Conservation (phyloP, 106 monocot species). For the Gastrodia elata region DNA sequence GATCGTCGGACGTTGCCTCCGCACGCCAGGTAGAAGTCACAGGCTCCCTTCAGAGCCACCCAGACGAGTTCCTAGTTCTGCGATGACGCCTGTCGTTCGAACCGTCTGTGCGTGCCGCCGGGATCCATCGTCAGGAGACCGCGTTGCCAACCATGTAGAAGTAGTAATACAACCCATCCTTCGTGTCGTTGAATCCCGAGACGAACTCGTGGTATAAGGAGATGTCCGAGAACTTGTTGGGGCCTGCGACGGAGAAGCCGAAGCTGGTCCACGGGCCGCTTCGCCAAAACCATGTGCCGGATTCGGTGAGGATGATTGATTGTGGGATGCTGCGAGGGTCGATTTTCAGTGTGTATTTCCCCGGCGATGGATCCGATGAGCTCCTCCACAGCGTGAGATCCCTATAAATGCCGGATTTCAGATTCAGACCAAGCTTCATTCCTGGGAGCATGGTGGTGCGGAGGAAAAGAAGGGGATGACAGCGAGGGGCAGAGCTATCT, state of each 20-base stretch:
- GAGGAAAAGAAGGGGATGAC: conserved; percentile 4
- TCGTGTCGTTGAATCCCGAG: neutral
- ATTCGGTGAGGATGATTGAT: neutral
- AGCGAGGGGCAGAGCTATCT: conserved; percentile 7
- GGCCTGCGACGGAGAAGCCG: neutral
- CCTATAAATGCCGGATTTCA: conserved; percentile 14
- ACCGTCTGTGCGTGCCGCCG: neutral
- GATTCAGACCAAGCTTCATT: conserved; percentile 39
- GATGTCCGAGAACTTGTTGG: neutral
- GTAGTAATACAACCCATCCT: neutral
- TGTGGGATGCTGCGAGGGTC: conserved; percentile 2
- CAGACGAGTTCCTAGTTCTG: conserved; percentile 1
- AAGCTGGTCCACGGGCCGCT: conserved; percentile 11
- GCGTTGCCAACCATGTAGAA: neutral
- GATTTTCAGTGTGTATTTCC: conserved; percentile 9
- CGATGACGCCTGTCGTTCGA: neutral
- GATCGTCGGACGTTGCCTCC: conserved; percentile 9
- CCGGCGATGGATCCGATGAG: conserved; percentile 26
- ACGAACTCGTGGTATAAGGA: too few relatives aligned
- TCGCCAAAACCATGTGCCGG: neutral
- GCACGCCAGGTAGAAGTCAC: conserved; percentile 1
- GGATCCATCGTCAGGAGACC: neutral
- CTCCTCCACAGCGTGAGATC: conserved; percentile 29
- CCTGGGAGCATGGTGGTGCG: conserved; percentile 32
- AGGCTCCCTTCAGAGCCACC: neutral